Conservation (phyloP, 495 filamentous ascomycete genomes). For the Penicillium roqueforti region DNA sequence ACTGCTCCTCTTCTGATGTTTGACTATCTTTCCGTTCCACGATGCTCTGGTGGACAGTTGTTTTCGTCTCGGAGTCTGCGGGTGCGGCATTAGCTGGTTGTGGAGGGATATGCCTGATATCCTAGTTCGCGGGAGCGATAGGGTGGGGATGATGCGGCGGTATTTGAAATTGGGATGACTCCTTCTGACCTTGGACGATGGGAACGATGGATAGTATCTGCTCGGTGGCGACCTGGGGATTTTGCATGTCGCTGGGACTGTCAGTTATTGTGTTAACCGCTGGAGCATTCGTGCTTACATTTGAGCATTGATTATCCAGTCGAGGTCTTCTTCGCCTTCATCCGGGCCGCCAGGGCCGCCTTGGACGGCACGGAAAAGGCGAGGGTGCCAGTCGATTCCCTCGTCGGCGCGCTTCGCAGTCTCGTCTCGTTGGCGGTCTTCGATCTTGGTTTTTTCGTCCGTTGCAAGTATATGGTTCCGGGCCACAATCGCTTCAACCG, state of each 20-base stretch:
- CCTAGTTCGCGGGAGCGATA: constrained; percentile 7
- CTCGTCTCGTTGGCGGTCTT: constrained; percentile 86
- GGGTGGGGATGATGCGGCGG: constrained; percentile 29
- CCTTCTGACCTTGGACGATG: constrained; percentile 70
- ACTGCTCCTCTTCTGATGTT: constrained; percentile 50
- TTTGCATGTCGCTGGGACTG: constrained; percentile 56
- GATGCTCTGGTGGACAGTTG: constrained; percentile 9
- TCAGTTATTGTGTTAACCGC: background rate
- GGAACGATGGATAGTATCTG: constrained; percentile 87
- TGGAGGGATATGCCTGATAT: constrained; percentile 5
- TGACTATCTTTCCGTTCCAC: constrained; percentile 47
- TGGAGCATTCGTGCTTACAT: constrained; percentile 54
- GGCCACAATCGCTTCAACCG: constrained; percentile 72
- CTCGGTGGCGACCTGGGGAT: constrained; percentile 68
- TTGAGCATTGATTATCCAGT: constrained; percentile 90
- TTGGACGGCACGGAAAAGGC: constrained; percentile 71
- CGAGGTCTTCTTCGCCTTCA: constrained; percentile 82
- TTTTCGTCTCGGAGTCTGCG: constrained; percentile 12
- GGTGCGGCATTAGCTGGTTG: constrained; percentile 24
- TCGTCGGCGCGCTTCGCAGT: constrained; percentile 76
- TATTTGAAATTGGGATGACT: constrained; percentile 38
- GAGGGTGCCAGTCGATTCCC: constrained; percentile 84
- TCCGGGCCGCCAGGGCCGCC: constrained; percentile 68
- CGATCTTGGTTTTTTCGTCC: constrained; percentile 90
- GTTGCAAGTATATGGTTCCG: constrained; percentile 87